Evolutionary conservation across 352 stramenopile species (phyloP), one percentile per base, ranked within the genome.

Genomic region (Phytophthora syringae): DNA sequence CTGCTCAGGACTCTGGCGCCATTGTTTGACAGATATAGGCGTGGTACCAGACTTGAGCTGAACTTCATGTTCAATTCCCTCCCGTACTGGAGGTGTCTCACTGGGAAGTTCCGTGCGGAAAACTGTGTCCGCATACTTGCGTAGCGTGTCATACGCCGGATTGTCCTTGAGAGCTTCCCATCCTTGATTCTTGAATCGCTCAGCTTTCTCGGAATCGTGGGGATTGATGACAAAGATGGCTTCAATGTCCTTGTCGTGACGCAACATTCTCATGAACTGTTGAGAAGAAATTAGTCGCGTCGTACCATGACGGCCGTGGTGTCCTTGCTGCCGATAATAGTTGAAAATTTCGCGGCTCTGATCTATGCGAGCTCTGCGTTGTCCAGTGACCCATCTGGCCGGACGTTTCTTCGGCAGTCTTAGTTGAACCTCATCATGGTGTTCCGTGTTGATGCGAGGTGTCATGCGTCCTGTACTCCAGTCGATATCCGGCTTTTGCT

Each of bases 401-500:
- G 42, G 50, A 59, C 40, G 58, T 44, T 21, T 7, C 11, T 42
- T 54, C 15, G 40, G 58, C 40, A 54, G 27, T 42, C 21, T 53
- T 40, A 60, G 9, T 7, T 57, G 11, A 24, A 50, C 30, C 13
- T 37, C 1, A 3, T 11, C 10, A 20, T 54, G 7, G 5, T 24
- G 16, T 9, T 15, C 15, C 10, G 9, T 32, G 27, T 36, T 58
- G 40, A 59, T 53, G 20, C 37, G 28, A 59, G 37, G 48, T 10
- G 32, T 18, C n/a, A 67, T 10, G 2, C 22, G n/a, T 40, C 25
- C 27, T 22, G 48, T 53, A 58, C 44, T 44, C 52, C 52, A 64
- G 40, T 69, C 34, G 21, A 69, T 54, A 52, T 69, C 47, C 9
- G 61, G 61, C 15, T 63, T 69, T 15, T 69, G 51, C 28, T 69